Percentiles rank a stretch among this genome's conserved stretches.
Evolutionary conservation across 2,329 filamentous ascomycete genomes (phyloP).

Genomic region (Sphaerostilbella broomeana): DNA sequence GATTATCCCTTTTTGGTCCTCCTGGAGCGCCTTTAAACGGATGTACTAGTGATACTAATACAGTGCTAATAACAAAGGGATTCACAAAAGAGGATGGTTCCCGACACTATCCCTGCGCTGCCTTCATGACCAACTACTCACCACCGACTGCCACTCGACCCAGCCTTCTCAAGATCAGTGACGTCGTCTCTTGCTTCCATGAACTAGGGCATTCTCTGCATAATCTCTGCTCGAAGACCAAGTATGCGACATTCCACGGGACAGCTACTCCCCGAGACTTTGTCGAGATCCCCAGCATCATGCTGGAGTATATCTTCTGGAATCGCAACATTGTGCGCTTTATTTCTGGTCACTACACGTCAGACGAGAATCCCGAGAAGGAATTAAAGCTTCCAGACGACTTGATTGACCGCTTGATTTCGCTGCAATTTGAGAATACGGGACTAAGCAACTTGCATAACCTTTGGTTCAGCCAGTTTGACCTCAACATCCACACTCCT

Average conservation of each 20-base stretch:
- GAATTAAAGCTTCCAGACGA: conserved; percentile 61
- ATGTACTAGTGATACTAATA: too few relatives aligned
- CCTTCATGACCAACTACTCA: conserved; percentile 70
- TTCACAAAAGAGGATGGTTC: conserved; percentile 57
- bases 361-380: conserved; percentile 35
- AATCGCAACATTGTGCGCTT: conserved; percentile 49
- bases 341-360: conserved; percentile 62
- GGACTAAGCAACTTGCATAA: conserved; percentile 24
- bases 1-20: too few relatives aligned
- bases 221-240: conserved; percentile 49
- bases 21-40: too few relatives aligned
- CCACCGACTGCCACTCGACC: conserved; percentile 67
- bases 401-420: conserved; percentile 62
- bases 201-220: conserved; percentile 59
- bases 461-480: conserved; percentile 69
- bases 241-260: conserved; percentile 55
- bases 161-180: conserved; percentile 65
- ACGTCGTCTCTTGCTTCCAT: conserved; percentile 70
- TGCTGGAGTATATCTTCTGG: conserved; percentile 65
- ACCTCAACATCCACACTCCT: conserved; percentile 67
- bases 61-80: too few relatives aligned
- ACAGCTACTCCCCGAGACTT: conserved; percentile 56
- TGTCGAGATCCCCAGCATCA: conserved; percentile 57
- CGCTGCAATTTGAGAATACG: conserved; percentile 26
- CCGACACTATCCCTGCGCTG: conserved; percentile 65